A percentile compares a stretch with the other conserved stretches of the same genome.
Evolutionary conservation across 106 monocot species (phyloP).

Genomic region (Amphibolis antarctica): DNA sequence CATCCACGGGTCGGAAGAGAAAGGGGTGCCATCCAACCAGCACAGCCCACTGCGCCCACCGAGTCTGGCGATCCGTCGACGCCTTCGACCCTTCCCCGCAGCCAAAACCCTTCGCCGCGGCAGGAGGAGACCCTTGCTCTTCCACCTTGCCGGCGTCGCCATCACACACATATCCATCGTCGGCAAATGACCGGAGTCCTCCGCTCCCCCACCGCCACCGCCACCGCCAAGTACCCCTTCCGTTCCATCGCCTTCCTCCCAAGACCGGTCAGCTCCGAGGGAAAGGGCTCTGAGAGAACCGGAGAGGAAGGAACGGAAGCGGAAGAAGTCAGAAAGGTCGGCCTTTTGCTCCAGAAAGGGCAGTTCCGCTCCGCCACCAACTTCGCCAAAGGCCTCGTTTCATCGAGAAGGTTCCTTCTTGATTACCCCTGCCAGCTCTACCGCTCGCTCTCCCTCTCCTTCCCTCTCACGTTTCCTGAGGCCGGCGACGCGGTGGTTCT

Average conservation of each 20-base stretch:
- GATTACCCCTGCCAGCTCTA: conserved; percentile 18
- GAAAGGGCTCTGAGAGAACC: background rate
- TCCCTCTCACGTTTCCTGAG: conserved; percentile 3
- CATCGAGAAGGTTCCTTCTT: background rate
- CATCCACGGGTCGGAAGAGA: no score
- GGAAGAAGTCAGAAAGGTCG: conserved; percentile 1
- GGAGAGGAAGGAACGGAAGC: background rate
- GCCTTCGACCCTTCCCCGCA: no score
- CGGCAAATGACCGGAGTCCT: conserved; percentile 1
- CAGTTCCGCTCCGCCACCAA: conserved; percentile 20
- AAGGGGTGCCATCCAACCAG: no score
- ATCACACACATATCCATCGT: no score
- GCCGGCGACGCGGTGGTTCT: conserved; percentile 17
- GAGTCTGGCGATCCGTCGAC: no score
- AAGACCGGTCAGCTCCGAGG: no score
- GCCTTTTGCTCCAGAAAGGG: conserved; percentile 1
- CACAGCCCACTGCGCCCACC: no score
- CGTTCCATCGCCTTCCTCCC: background rate
- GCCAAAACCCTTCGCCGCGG: no score
- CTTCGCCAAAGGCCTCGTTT: conserved; percentile 24
- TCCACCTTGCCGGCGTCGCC: background rate
- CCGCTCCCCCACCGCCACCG: background rate
- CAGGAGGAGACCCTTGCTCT: background rate
- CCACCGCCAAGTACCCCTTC: background rate
- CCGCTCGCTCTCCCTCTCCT: conserved; percentile 8